Evolutionary conservation across 306 rosid genomes (phyloP).

Genomic region (Cicer cuneatum): DNA sequence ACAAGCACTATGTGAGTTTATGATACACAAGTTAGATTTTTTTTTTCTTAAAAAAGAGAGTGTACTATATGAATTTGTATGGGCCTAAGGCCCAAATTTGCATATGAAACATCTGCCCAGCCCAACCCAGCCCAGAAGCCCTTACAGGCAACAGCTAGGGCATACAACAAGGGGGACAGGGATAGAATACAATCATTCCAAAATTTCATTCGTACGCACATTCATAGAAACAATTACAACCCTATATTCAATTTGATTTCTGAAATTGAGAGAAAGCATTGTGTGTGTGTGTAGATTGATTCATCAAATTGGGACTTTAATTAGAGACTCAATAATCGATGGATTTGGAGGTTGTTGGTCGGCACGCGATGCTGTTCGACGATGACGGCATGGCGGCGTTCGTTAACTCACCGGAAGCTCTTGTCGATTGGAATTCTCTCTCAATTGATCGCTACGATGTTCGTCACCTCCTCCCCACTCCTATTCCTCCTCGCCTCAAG

Average conservation of each 20-base stretch:
- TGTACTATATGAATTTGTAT: background rate
- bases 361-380: constrained; percentile 83
- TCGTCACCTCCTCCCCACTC: constrained; percentile 77
- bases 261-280: too few relatives aligned
- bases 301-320: constrained; percentile 1
- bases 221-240: background rate
- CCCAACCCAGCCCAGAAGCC: background rate
- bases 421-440: constrained; percentile 89
- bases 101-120: background rate
- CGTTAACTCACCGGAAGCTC: constrained; percentile 72
- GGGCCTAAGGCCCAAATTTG: background rate
- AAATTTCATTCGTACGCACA: background rate
- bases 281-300: background rate
- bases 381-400: constrained; percentile 82
- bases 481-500: constrained; percentile 66
- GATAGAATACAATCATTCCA: too few relatives aligned
- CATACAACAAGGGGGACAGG: background rate
- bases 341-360: constrained; percentile 80
- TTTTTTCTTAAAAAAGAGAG: too few relatives aligned
- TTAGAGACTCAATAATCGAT: constrained; percentile 40
- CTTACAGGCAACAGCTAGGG: background rate
- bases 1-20: too few relatives aligned
- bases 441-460: constrained; percentile 90
- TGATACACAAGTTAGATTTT: too few relatives aligned
- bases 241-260: background rate